These are phyloP conservation scores for Eutrema japonicum DNA, from an alignment of 345 rosid genomes.

Conservation along the genomic window DNA sequence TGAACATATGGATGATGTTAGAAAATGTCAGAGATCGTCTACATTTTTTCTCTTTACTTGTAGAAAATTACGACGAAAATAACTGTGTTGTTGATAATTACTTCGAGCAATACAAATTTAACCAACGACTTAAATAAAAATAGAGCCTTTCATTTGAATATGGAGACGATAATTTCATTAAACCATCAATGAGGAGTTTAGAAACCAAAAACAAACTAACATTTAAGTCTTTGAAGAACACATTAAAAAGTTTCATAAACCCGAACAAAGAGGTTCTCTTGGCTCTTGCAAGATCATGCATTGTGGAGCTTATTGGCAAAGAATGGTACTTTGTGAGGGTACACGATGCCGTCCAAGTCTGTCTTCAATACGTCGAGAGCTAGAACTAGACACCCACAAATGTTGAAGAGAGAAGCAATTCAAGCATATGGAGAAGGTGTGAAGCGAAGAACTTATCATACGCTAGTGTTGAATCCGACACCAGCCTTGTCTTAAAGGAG, in stretches of 20 bases:
- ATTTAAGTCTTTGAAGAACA: constrained; percentile 26
- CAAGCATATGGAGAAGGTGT: constrained; percentile 53
- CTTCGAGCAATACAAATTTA: neutral
- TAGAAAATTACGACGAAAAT: neutral
- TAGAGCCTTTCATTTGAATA: neutral
- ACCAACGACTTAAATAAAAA: neutral
- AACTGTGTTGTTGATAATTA: neutral
- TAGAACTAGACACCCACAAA: constrained; percentile 24
- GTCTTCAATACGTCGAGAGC: constrained; percentile 75
- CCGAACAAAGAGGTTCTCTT: constrained; percentile 76
- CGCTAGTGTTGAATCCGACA: constrained; percentile 52
- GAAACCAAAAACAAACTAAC: constrained; percentile 14
- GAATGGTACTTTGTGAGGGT: constrained; percentile 93
- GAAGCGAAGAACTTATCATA: constrained; percentile 37
- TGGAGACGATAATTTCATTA: neutral
- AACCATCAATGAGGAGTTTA: neutral
- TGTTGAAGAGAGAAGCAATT: constrained; percentile 20
- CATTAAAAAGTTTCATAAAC: constrained; percentile 21
- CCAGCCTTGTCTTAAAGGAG: constrained; percentile 35
- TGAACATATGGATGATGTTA: constrained; percentile 3
- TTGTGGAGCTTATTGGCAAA: constrained; percentile 79
- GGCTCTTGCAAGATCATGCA: constrained; percentile 71
- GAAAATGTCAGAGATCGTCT: neutral
- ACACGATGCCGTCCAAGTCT: constrained; percentile 93
- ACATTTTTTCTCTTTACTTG: neutral